Evolutionary conservation across 495 filamentous ascomycete species (phyloP).

Genomic region (Aspergillus saccharolyticus): DNA sequence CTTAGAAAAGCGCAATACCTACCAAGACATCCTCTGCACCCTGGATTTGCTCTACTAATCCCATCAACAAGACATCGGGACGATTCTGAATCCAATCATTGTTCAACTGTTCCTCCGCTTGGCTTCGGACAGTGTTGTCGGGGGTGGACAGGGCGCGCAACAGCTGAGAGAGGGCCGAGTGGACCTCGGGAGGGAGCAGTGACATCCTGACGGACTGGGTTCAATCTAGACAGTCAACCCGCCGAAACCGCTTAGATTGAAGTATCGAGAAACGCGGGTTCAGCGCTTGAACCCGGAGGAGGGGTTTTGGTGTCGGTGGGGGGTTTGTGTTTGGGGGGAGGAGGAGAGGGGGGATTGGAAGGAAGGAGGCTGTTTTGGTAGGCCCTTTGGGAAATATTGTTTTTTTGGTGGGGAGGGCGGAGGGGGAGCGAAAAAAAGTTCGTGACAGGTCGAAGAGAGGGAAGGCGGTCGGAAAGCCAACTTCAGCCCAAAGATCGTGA

Average conservation of each 20-base stretch:
- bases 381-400: slow-evolving; percentile 12
- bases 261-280: slow-evolving; percentile 13
- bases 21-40: slow-evolving; percentile 63
- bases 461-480: slow-evolving; percentile 16
- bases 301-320: slow-evolving; percentile 8
- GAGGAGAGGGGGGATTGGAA: slow-evolving; percentile 7
- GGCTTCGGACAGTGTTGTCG: slow-evolving; percentile 77
- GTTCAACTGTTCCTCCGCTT: slow-evolving; percentile 84
- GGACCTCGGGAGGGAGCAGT: slow-evolving; percentile 73
- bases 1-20: slow-evolving; percentile 30
- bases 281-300: slow-evolving; percentile 20
- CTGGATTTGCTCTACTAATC: slow-evolving; percentile 85
- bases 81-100: slow-evolving; percentile 77
- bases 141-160: slow-evolving; percentile 81
- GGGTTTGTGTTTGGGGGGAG: too few species aligned
- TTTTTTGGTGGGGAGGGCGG: slow-evolving; percentile 27
- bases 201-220: slow-evolving; percentile 58
- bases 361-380: slow-evolving; percentile 20
- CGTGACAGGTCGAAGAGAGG: slow-evolving; percentile 22
- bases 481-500: neutral
- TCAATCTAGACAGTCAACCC: slow-evolving; percentile 14
- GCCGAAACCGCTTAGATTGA: slow-evolving; percentile 11
- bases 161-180: slow-evolving; percentile 76
- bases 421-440: slow-evolving; percentile 31
- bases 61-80: slow-evolving; percentile 87